Conservation (phyloP, 306 rosid genomes). For the Ormosia semicastrata region DNA sequence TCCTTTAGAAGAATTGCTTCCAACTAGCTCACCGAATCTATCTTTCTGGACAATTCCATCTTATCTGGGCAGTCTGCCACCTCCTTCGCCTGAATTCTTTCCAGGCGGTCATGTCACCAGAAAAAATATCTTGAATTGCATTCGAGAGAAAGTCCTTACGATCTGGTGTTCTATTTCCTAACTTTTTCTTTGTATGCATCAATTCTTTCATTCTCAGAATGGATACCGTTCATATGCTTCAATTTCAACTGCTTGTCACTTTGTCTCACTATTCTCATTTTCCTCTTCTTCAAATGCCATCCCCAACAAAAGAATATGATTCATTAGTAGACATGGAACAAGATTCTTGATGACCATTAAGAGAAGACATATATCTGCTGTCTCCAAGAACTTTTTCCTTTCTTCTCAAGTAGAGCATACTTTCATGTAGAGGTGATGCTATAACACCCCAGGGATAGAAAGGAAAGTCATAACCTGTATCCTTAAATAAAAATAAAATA, state of each 20-base stretch:
- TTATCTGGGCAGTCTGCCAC: no score
- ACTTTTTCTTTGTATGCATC: slow-evolving; percentile 36
- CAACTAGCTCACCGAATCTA: no score
- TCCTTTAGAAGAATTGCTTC: no score
- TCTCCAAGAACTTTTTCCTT: slow-evolving; percentile 33
- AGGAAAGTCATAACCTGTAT: slow-evolving; percentile 67
- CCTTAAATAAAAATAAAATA: slow-evolving; percentile 17
- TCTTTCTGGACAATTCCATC: no score
- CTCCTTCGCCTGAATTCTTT: no score
- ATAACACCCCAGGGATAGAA: slow-evolving; percentile 46
- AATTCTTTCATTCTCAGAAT: slow-evolving; percentile 42
- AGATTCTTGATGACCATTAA: slow-evolving; percentile 44
- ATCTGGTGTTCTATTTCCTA: slow-evolving; percentile 41
- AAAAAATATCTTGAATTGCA: no score
- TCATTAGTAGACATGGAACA: slow-evolving; percentile 43
- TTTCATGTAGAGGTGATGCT: slow-evolving; percentile 68
- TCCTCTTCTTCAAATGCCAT: slow-evolving; percentile 42
- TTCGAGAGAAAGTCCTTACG: slow-evolving; percentile 45
- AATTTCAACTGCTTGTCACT: slow-evolving; percentile 34
- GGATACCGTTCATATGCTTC: slow-evolving; percentile 33
- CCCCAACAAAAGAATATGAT: slow-evolving; percentile 37
- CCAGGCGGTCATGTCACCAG: no score
- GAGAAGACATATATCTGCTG: slow-evolving; percentile 32
- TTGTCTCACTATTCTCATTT: slow-evolving; percentile 31
- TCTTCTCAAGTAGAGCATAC: slow-evolving; percentile 42